Base-by-base conservation (phyloP, 257 asterid genomes). In the Asclepias syriaca region DNA sequence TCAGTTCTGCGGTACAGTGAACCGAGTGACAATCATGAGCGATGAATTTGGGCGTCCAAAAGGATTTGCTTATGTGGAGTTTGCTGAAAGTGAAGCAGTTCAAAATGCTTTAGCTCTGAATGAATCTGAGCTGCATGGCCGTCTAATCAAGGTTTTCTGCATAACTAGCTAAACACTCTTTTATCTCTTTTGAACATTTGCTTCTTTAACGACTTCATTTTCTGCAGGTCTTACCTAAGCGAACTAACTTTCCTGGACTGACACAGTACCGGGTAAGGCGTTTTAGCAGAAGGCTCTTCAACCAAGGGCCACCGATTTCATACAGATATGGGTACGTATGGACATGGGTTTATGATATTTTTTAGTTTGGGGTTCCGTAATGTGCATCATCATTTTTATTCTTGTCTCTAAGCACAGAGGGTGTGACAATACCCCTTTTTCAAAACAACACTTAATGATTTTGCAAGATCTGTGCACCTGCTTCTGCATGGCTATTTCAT, bases 221-320 rank as follows among this genome's bases (percentile, higher is more conserved):
- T 70, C 34, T 40, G 21, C 82, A 88, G 94, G 89, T 88, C 24
- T 79, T 85, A 40, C 87, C 83, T 55, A 86, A 86, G 79, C 80
- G 89, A 70, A 87, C 93, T 32, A 87, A 87, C 72, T 58, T 87
- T 73, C 93, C 90, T 45, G 90, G 93, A 55, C 71, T 85, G 90
- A 87, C 69, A 75, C 93, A 78, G 66, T 74, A 61, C 43, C 81
- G 89, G 16, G 85, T 84, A 65, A 84, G 93, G 80, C 84, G 85
- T 12, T 73, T 80, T 34, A 51, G 81, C 4, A 72, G 85, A 64
- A 77, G 83, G 76, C 78, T 82, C 29, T 84, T 73, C 51, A 74
- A 78, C 77, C 75, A 84, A 72, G 82, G 80, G 63, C 81, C 83
- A 46, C 77, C 75, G 9, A 34, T 53, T 55, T 81, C 87, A 46